A percentile compares a stretch with the other conserved stretches of the same genome.
These are phyloP conservation scores for Skeletonema grethae DNA, from an alignment of 108 stramenopile genomes.

Conservation along the genomic window DNA sequence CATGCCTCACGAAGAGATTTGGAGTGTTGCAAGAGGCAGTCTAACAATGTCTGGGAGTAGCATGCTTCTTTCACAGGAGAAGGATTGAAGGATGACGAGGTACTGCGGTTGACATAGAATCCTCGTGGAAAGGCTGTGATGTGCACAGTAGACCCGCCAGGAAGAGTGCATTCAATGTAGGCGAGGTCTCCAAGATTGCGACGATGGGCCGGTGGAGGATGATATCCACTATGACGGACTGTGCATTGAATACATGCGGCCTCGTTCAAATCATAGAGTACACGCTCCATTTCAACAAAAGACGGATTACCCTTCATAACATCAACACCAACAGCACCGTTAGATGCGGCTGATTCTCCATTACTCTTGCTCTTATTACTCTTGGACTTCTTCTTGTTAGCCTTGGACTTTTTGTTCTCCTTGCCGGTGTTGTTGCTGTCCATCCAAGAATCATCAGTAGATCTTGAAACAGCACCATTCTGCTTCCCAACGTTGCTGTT, in stretches of 20 bases:
- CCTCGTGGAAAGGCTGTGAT: constrained; percentile 86
- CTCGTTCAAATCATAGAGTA: constrained; percentile 61
- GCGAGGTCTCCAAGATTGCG: constrained; percentile 90
- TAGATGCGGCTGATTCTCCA: neutral
- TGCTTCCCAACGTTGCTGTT: constrained; percentile 9
- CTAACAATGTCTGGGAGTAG: constrained; percentile 76
- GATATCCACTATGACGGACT: constrained; percentile 82
- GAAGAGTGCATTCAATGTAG: constrained; percentile 84
- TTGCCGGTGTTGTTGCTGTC: constrained; percentile 4
- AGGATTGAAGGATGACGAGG: constrained; percentile 76
- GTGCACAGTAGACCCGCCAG: constrained; percentile 49
- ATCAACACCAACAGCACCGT: neutral
- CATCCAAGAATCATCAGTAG: constrained; percentile 15
- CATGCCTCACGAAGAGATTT: constrained; percentile 51
- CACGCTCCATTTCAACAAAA: constrained; percentile 44
- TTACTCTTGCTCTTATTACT: constrained; percentile 19
- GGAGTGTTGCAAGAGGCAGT: constrained; percentile 73
- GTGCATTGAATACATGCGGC: constrained; percentile 43
- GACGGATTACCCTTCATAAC: constrained; percentile 2
- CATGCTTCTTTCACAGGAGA: constrained; percentile 72
- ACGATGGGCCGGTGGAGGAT: constrained; percentile 88
- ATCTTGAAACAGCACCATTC: neutral
- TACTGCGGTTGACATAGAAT: constrained; percentile 90
- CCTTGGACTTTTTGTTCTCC: constrained; percentile 47
- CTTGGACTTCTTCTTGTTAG: constrained; percentile 49